A percentile compares a stretch with the other conserved stretches of the same genome.
Conservation (phyloP, 768 basidiomycete genomes). For the Coprinopsis marcescibilis region DNA sequence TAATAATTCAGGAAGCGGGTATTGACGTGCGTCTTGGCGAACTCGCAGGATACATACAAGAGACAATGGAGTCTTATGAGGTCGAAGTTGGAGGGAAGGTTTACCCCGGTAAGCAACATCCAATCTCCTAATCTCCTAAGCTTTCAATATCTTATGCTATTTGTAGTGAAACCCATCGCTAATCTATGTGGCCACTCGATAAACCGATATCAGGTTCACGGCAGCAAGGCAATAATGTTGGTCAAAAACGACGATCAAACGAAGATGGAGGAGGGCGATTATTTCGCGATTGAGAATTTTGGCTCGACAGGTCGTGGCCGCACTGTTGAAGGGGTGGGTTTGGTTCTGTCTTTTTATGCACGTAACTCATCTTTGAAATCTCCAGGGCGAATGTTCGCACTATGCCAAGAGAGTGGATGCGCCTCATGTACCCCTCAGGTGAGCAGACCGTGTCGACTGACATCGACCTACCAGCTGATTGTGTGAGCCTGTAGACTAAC, state of each 20-base stretch:
- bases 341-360: not conserved
- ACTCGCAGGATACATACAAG: conserved; percentile 87
- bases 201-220: conserved; percentile 86
- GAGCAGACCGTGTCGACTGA: conserved; percentile 16
- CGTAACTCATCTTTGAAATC: conserved; percentile 2
- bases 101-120: conserved; percentile 63
- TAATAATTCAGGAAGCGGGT: conserved; percentile 85
- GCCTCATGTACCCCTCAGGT: conserved; percentile 73
- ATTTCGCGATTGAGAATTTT: conserved; percentile 98
- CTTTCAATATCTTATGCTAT: conserved; percentile 7
- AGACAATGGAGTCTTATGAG: conserved; percentile 99
- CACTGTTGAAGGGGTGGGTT: conserved; percentile 71
- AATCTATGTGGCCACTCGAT: conserved; percentile 96
- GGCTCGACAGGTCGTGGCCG: conserved; percentile 92
- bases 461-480: conserved; percentile 4
- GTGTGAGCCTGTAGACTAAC: conserved; percentile 55
- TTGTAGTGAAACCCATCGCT: conserved; percentile 81
- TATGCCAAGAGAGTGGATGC: conserved; percentile 75
- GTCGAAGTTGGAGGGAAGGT: conserved; percentile 84
- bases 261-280: conserved; percentile 99
- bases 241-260: conserved; percentile 87
- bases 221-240: conserved; percentile 85
- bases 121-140: no score
- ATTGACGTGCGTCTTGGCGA: conserved; percentile 94
- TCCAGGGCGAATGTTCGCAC: conserved; percentile 97